Conservation (phyloP, 192 early-diverging fungal genomes). For the Coemansia sp. region DNA sequence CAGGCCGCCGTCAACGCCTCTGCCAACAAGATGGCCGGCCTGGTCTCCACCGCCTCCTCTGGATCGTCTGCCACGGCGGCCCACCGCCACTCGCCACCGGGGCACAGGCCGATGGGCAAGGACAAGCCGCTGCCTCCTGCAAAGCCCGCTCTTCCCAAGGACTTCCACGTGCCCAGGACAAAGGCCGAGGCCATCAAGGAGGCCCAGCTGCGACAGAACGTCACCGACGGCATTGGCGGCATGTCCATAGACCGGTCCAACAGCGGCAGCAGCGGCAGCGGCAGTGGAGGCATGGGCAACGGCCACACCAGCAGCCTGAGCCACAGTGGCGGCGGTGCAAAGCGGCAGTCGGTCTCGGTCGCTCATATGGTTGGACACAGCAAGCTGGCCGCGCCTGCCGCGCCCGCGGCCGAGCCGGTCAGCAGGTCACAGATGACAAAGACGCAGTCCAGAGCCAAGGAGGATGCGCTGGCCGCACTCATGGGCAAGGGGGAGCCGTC, state of each 20-base stretch:
- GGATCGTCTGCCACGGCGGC: too few species aligned
- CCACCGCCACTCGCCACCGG: too few species aligned
- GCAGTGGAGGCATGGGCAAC: too few species aligned
- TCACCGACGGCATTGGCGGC: conserved; percentile 41
- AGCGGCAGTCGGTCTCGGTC: conserved; percentile 18
- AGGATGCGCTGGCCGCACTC: conserved; percentile 50
- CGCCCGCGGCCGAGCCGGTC: conserved; percentile 6
- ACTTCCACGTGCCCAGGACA: conserved; percentile 39
- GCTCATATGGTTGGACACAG: conserved; percentile 23
- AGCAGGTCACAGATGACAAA: conserved; percentile 38
- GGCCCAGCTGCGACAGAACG: conserved; percentile 45
- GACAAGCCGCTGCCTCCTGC: conserved; percentile 46
- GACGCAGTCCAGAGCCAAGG: conserved; percentile 50
- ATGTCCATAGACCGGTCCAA: conserved; percentile 38
- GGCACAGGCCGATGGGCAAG: not conserved
- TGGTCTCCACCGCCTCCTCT: too few species aligned
- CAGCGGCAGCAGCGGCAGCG: conserved; percentile 15
- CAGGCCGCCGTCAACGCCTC: conserved; percentile 34
- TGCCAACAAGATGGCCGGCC: conserved; percentile 54
- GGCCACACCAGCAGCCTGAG: conserved; percentile 5
- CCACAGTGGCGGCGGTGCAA: not conserved
- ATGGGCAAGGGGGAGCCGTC: conserved; percentile 43
- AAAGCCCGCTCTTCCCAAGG: conserved; percentile 34
- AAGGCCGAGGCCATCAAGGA: conserved; percentile 46
- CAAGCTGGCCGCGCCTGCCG: conserved; percentile 13